Base-by-base conservation (phyloP, 495 filamentous ascomycete species). In the Sphaerosporella brunnea region DNA sequence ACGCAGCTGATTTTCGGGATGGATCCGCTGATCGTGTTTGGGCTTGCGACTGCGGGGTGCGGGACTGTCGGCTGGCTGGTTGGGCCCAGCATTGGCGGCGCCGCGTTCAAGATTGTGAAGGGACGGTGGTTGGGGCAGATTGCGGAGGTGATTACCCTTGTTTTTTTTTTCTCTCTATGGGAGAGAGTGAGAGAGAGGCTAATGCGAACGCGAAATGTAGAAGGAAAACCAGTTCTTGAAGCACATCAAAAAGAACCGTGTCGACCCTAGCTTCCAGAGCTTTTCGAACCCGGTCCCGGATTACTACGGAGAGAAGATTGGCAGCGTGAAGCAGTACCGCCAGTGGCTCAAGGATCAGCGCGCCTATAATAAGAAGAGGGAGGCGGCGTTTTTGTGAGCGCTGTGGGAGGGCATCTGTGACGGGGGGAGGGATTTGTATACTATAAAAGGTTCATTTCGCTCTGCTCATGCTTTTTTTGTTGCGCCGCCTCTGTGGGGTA, bases 311-410 rank as follows among this genome's bases (percentile, higher is more conserved):
- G 90, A 97, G 70, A 95, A 93, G 73, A 93, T 97, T 62, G 81
- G 79, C 13, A 92, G 84, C 53, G 83, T 97, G 30, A 73, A 75
- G 48, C 86, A 81, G 41, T 97, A 95, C 58, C 66, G 92, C 54
- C 78, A 81, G 62, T 97, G 90, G 90, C 65, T 97, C 61, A 94
- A 88, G 69, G 90, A 97, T 62, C 92, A 96, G 70, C 65, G 87
- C 39, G 85, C 86, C n/a, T 97, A 90, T 64, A 93, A 93, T 67
- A 76, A 79, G 66, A 95, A 94, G 73, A 78, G 82, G 58, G 72
- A 74, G 41, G n/a, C n/a, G n/a, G 77, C 66, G 52, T 82, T 73
- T 53, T 68, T 74, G 48, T 62, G n/a, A n/a, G n/a, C n/a, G n/a
- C n/a, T n/a, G n/a, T n/a, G n/a, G n/a, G n/a, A n/a, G n/a, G n/a